Conservation (phyloP, 2,329 filamentous ascomycete species). For the Thermoascus crustaceus region DNA sequence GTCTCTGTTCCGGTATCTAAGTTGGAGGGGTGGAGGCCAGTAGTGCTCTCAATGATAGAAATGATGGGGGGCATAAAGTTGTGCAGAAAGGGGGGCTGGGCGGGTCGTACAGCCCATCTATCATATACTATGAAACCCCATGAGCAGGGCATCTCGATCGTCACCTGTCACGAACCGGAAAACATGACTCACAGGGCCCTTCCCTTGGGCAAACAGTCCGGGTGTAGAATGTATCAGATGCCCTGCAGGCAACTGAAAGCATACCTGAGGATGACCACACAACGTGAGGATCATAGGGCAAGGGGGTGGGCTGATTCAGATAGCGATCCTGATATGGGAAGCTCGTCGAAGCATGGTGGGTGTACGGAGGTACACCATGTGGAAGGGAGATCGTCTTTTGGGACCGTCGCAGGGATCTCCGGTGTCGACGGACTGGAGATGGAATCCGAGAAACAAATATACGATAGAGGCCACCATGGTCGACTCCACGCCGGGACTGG, state of each 20-base stretch:
- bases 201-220: slow-evolving; percentile 4
- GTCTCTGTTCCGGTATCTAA: slow-evolving; percentile 3
- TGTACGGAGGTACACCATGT: no score
- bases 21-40: slow-evolving; percentile 8
- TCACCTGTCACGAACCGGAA: slow-evolving; percentile 12
- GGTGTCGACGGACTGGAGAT: slow-evolving; percentile 1
- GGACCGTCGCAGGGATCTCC: neutral
- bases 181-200: slow-evolving; percentile 11
- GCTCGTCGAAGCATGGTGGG: neutral
- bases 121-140: slow-evolving; percentile 6
- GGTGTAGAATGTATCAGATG: slow-evolving; percentile 14
- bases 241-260: slow-evolving; percentile 5
- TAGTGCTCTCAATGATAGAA: slow-evolving; percentile 10
- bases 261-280: slow-evolving; percentile 8
- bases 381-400: neutral
- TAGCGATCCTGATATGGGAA: neutral
- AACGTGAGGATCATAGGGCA: slow-evolving; percentile 8
- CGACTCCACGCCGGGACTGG: no score
- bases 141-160: slow-evolving; percentile 10
- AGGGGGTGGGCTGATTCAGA: slow-evolving; percentile 9
- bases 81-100: slow-evolving; percentile 15
- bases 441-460: neutral
- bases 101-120: slow-evolving; percentile 13
- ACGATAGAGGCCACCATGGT: no score
- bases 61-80: slow-evolving; percentile 16